Percentiles rank a stretch among this genome's conserved stretches.
Conservation (phyloP, 768 basidiomycete species). For the Boletellus ananas region DNA sequence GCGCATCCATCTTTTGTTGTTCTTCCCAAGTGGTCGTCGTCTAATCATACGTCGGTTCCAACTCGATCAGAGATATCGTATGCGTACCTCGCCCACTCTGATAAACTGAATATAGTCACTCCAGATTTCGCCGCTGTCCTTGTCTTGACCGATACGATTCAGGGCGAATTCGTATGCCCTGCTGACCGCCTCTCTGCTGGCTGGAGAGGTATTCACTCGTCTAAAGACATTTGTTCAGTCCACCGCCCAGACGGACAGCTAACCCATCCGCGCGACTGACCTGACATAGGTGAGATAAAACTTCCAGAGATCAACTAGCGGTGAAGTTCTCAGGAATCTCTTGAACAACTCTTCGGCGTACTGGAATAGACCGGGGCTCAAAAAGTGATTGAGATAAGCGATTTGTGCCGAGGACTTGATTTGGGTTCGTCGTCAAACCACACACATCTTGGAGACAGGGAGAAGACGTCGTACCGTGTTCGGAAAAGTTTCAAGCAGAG, state of each 20-base stretch:
- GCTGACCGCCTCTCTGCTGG: constrained; percentile 71
- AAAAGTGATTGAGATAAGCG: constrained; percentile 75
- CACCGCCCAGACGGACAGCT: constrained; percentile 2
- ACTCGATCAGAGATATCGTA: not conserved
- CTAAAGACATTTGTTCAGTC: constrained; percentile 35
- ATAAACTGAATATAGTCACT: constrained; percentile 90
- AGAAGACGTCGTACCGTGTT: constrained; percentile 71
- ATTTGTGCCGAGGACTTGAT: constrained; percentile 78
- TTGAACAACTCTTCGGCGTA: constrained; percentile 89
- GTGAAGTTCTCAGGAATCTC: constrained; percentile 77
- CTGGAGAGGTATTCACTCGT: constrained; percentile 63
- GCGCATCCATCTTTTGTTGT: constrained; percentile 90
- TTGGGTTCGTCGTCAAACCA: constrained; percentile 22
- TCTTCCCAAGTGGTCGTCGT: constrained; percentile 89
- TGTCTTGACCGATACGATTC: constrained; percentile 85
- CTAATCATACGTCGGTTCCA: constrained; percentile 29
- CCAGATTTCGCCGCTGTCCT: constrained; percentile 92
- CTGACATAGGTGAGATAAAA: constrained; percentile 94
- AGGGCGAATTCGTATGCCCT: constrained; percentile 94
- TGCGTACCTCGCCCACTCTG: constrained; percentile 67
- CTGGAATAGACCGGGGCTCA: constrained; percentile 61
- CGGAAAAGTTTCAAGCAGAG: constrained; percentile 79
- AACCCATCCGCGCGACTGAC: constrained; percentile 39
- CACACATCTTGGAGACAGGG: constrained; percentile 22
- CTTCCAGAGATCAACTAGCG: constrained; percentile 87